Percentiles rank a stretch among this genome's conserved stretches.
Evolutionary conservation across 2,329 filamentous ascomycete species (phyloP).

Genomic region (Thelonectria blattea): DNA sequence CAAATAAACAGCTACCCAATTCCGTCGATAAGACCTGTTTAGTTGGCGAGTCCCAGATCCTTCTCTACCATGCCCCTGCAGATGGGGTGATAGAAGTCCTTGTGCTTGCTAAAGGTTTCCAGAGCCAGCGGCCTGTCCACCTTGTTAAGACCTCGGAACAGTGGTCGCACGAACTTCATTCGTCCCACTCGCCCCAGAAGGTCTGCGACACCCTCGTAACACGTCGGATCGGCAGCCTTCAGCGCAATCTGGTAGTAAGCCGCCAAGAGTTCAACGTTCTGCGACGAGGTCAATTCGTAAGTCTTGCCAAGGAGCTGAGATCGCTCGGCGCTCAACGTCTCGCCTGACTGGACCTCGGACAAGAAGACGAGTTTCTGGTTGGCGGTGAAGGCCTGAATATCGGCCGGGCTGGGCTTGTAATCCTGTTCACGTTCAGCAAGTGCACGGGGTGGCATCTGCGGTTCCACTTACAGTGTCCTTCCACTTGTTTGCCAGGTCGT

Average conservation of each 20-base stretch:
- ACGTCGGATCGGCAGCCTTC: conserved; percentile 70
- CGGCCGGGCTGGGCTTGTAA: conserved; percentile 69
- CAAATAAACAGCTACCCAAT: neutral
- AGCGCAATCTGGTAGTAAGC: conserved; percentile 84
- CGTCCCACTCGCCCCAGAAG: conserved; percentile 83
- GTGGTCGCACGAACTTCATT: conserved; percentile 95
- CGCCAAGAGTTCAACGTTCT: conserved; percentile 85
- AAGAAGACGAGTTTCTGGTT: conserved; percentile 95
- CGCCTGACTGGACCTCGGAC: conserved; percentile 72
- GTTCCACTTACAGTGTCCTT: conserved; percentile 59
- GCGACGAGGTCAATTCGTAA: conserved; percentile 75
- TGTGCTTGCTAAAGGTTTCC: conserved; percentile 84
- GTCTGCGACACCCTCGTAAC: conserved; percentile 74
- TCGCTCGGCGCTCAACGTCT: conserved; percentile 67
- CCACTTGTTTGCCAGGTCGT: conserved; percentile 84
- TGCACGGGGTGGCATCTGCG: conserved; percentile 15
- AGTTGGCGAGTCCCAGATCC: conserved; percentile 61
- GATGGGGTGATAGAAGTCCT: conserved; percentile 95
- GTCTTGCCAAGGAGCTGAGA: conserved; percentile 74
- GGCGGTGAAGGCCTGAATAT: conserved; percentile 77
- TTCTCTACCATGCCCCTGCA: conserved; percentile 87
- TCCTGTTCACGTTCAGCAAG: conserved; percentile 47
- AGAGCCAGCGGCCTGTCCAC: conserved; percentile 77
- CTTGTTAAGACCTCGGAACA: conserved; percentile 78
- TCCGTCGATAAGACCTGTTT: neutral